Percentiles rank a stretch among this genome's conserved stretches.
Conservation (phyloP, 2,329 filamentous ascomycete species). For the Diaporthe ilicicola region DNA sequence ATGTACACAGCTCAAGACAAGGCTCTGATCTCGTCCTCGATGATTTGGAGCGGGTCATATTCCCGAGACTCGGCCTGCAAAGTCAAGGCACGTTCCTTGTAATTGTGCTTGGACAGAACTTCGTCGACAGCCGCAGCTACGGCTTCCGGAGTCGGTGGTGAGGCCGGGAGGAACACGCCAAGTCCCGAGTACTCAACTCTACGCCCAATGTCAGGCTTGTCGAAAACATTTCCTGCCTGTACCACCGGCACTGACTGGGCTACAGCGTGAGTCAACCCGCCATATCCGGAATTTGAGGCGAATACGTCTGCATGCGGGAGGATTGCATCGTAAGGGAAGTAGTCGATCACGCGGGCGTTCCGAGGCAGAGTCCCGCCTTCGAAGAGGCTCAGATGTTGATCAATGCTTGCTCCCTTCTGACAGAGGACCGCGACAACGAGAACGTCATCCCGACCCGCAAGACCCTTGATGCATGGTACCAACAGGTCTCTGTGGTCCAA, state of each 20-base stretch:
- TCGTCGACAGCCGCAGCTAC: slow-evolving; percentile 43
- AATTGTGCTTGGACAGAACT: slow-evolving; percentile 42
- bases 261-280: slow-evolving; percentile 54
- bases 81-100: slow-evolving; percentile 41
- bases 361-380: slow-evolving; percentile 41
- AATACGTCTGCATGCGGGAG: slow-evolving; percentile 55
- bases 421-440: slow-evolving; percentile 48
- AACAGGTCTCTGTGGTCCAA: slow-evolving; percentile 51
- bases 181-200: slow-evolving; percentile 54
- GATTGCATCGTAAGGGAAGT: slow-evolving; percentile 56
- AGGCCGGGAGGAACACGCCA: slow-evolving; percentile 52
- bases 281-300: slow-evolving; percentile 58
- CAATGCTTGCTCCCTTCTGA: slow-evolving; percentile 36
- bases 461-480: slow-evolving; percentile 52
- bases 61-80: slow-evolving; percentile 34
- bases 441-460: slow-evolving; percentile 51
- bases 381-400: slow-evolving; percentile 34
- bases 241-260: slow-evolving; percentile 57
- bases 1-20: background rate
- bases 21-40: slow-evolving; percentile 12
- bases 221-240: slow-evolving; percentile 50
- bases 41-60: slow-evolving; percentile 5
- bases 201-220: slow-evolving; percentile 51
- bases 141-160: slow-evolving; percentile 40
- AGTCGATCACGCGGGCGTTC: slow-evolving; percentile 56